Conservation (phyloP, 805 yeast species). For the Yarrowia sp. region DNA sequence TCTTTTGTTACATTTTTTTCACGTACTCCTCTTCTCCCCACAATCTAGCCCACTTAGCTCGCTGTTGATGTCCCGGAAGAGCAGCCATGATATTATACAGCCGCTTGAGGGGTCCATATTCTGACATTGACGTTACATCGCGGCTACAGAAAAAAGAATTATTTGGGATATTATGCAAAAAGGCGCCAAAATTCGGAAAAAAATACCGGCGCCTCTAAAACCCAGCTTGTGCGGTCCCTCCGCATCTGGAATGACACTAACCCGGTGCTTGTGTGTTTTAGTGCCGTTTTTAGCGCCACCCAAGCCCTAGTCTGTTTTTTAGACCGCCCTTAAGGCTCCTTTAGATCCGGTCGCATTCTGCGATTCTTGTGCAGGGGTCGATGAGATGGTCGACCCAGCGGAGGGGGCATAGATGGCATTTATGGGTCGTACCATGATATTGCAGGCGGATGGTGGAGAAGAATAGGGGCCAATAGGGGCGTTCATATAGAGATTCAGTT, state of each 20-base stretch:
- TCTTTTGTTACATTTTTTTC: too few relatives aligned
- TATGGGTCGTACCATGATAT: not conserved
- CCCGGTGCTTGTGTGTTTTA: not conserved
- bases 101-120: too few relatives aligned
- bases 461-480: not conserved
- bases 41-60: too few relatives aligned
- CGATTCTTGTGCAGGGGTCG: conserved; percentile 20
- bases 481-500: too few relatives aligned
- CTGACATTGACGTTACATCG: too few relatives aligned
- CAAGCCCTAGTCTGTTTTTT: not conserved
- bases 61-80: too few relatives aligned
- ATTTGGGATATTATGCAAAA: too few relatives aligned
- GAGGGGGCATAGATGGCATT: not conserved
- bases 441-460: not conserved
- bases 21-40: too few relatives aligned
- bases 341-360: not conserved
- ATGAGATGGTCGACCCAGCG: not conserved
- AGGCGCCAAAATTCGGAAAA: too few relatives aligned
- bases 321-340: not conserved
- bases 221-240: not conserved
- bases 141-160: too few relatives aligned
- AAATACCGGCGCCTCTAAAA: too few relatives aligned
- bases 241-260: conserved; percentile 12
- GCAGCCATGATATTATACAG: too few relatives aligned
- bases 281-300: not conserved